Percentiles rank a stretch among this genome's conserved stretches.
These are phyloP conservation scores for Ormosia semicastrata DNA, from an alignment of 306 rosid species.

Conservation along the genomic window DNA sequence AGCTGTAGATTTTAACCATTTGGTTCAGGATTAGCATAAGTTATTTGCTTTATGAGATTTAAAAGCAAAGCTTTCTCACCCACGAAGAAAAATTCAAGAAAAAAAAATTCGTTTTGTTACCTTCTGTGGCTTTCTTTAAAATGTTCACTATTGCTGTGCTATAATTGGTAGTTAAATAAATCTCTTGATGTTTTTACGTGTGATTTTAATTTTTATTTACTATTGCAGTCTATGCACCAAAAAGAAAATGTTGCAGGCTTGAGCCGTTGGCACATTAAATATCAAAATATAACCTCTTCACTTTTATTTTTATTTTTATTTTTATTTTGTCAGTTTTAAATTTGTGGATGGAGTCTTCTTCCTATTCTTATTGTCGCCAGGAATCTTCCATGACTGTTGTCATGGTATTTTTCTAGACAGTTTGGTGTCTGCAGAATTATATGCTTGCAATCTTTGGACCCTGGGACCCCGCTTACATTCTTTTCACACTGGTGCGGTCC, in stretches of 20 bases:
- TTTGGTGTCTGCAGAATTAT: not conserved
- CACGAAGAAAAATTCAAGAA: not conserved
- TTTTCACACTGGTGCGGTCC: not conserved
- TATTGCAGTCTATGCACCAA: too few relatives aligned
- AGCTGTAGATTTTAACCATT: conserved; percentile 45
- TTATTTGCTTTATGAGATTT: conserved; percentile 37
- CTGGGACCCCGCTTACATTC: not conserved
- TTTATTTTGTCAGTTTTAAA: not conserved
- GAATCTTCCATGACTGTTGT: not conserved
- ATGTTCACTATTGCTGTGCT: not conserved
- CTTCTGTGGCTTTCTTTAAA: not conserved
- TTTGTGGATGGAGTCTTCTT: not conserved
- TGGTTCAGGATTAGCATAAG: conserved; percentile 34
- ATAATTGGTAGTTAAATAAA: too few relatives aligned
- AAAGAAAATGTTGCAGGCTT: not conserved
- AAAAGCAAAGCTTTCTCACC: not conserved
- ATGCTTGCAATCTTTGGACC: not conserved
- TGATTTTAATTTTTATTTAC: not conserved
- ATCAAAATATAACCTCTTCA: not conserved
- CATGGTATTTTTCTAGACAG: not conserved
- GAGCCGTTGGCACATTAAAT: not conserved
- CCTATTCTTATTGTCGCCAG: not conserved
- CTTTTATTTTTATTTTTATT: too few relatives aligned
- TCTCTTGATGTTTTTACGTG: not conserved
- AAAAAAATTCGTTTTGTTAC: not conserved